Percentiles rank a stretch among this genome's conserved stretches.
These are phyloP conservation scores for Chlamydomonas eustigma DNA, from an alignment of 139 green algal genomes.

Conservation along the genomic window DNA sequence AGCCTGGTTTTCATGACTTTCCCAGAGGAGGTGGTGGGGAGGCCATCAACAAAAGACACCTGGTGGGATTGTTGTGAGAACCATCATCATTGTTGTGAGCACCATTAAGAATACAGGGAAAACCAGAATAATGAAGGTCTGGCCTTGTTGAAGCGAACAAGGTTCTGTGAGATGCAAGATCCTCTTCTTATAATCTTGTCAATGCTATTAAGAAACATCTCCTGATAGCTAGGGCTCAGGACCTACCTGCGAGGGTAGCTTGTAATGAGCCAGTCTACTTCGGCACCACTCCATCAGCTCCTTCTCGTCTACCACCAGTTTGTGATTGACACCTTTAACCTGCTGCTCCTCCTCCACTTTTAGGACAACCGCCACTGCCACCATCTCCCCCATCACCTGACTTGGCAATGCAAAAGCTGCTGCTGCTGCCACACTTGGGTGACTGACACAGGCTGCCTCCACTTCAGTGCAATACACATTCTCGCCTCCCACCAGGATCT, in stretches of 20 bases:
- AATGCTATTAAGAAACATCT: too few species aligned
- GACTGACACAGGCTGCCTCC: constrained; percentile 69
- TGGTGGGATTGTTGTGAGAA: background rate
- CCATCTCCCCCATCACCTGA: constrained; percentile 73
- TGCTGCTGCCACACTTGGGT: constrained; percentile 62
- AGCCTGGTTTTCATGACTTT: constrained; percentile 82
- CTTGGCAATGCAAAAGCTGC: constrained; percentile 76
- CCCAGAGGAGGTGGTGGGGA: constrained; percentile 77
- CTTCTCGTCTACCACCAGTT: too few species aligned
- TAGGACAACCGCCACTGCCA: constrained; percentile 47
- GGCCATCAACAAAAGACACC: constrained; percentile 57
- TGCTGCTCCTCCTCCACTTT: background rate
- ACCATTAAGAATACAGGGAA: too few species aligned
- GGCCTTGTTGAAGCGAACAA: too few species aligned
- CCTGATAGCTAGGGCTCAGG: too few species aligned
- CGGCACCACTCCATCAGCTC: constrained; percentile 71
- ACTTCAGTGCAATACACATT: constrained; percentile 91
- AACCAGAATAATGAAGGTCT: too few species aligned
- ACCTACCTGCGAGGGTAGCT: constrained; percentile 27
- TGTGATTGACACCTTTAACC: too few species aligned
- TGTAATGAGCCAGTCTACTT: constrained; percentile 68
- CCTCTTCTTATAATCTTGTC: too few species aligned
- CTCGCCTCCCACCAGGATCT: constrained; percentile 70
- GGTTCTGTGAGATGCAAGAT: too few species aligned
- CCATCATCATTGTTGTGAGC: too few species aligned